Percentiles rank a stretch among this genome's conserved stretches.
These are phyloP conservation scores for Crithidia fasciculata DNA, from an alignment of 208 protist species.

Conservation along the genomic window DNA sequence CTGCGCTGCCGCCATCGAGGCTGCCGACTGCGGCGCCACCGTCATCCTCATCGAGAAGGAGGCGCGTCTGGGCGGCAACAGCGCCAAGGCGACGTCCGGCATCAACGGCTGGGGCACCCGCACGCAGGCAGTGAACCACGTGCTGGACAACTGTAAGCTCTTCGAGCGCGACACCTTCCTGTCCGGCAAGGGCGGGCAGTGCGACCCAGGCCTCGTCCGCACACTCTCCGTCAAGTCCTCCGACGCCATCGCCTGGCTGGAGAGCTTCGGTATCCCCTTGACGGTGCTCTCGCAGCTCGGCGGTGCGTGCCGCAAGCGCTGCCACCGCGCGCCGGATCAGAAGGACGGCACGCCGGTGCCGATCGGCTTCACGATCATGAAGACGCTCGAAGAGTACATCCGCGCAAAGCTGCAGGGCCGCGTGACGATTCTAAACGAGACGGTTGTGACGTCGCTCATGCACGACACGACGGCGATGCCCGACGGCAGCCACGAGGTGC, in stretches of 20 bases:
- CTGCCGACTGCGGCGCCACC: conserved; percentile 55
- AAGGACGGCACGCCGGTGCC: conserved; percentile 69
- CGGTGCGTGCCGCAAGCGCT: conserved; percentile 86
- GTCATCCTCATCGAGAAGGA: conserved; percentile 90
- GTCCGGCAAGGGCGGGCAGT: conserved; percentile 54
- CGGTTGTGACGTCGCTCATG: conserved; percentile 44
- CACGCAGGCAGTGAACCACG: conserved; percentile 56
- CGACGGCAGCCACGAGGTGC: conserved; percentile 48
- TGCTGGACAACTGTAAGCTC: conserved; percentile 52
- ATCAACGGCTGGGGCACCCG: conserved; percentile 90
- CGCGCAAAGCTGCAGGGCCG: conserved; percentile 44
- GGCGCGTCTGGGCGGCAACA: conserved; percentile 86
- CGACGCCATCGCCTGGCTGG: conserved; percentile 71
- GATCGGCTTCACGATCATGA: conserved; percentile 87
- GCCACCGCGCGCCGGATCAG: conserved; percentile 74
- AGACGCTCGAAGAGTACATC: conserved; percentile 65
- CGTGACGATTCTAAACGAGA: conserved; percentile 61
- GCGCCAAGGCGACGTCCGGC: conserved; percentile 93
- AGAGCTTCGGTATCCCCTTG: conserved; percentile 75
- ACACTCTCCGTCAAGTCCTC: conserved; percentile 62
- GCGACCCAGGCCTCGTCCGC: conserved; percentile 66
- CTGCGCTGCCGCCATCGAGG: conserved; percentile 62
- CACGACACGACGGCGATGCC: conserved; percentile 35
- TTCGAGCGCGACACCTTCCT: conserved; percentile 71
- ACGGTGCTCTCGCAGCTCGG: conserved; percentile 90